Evolutionary conservation across 1,284 basidiomycete species (phyloP).

Genomic region (Puccinia horiana): DNA sequence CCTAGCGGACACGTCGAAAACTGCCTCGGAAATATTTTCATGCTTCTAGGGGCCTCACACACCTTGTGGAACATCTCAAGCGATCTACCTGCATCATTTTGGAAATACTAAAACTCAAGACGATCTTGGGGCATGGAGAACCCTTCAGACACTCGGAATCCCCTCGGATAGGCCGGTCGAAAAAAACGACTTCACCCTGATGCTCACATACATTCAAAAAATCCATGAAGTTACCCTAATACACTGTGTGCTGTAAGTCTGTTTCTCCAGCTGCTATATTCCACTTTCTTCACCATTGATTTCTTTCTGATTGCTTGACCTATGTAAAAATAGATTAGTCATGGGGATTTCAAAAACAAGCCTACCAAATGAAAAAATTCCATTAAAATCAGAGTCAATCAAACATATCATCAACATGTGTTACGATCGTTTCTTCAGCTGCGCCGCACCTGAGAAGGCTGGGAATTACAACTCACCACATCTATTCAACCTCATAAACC

Average conservation of each 20-base stretch:
- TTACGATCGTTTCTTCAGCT: not conserved
- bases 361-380: not conserved
- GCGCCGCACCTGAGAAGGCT: not conserved
- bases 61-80: no score
- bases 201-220: not conserved
- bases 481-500: not conserved
- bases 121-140: no score
- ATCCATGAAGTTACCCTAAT: not conserved
- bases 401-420: not conserved
- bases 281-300: not conserved
- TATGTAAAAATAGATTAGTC: not conserved
- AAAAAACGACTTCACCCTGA: not conserved
- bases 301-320: not conserved
- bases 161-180: no score
- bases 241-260: not conserved
- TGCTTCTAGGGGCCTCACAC: not conserved
- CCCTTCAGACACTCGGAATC: no score
- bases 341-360: not conserved
- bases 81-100: no score
- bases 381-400: not conserved
- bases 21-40: not conserved
- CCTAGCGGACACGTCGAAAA: not conserved
- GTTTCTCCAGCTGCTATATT: not conserved
- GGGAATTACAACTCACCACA: not conserved
- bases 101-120: no score